Evolutionary conservation across 106 monocot species (phyloP).

Genomic region (Acorus gramineus): DNA sequence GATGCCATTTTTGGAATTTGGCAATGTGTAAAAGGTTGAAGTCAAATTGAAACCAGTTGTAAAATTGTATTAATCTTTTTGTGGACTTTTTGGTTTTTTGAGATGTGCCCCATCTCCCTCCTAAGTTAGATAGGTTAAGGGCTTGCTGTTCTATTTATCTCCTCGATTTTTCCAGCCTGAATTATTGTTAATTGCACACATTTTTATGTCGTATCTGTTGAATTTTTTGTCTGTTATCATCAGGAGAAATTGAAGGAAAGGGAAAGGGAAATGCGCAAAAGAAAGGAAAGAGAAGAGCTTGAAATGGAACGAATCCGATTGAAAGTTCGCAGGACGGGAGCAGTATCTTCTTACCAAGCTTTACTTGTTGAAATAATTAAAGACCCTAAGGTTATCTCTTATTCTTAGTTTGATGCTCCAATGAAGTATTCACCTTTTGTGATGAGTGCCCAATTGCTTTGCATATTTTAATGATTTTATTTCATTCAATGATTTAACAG

Average conservation of each 20-base stretch:
- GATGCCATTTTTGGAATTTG: too few species aligned
- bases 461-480: too few species aligned
- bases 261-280: conserved; percentile 81
- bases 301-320: conserved; percentile 87
- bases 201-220: background rate
- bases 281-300: conserved; percentile 96
- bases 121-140: too few species aligned
- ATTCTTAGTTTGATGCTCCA: background rate
- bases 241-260: conserved; percentile 93
- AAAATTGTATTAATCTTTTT: too few species aligned
- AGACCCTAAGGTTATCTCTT: conserved; percentile 59
- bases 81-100: too few species aligned
- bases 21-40: too few species aligned
- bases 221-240: background rate
- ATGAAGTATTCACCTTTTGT: background rate
- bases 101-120: too few species aligned
- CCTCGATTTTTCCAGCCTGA: too few species aligned
- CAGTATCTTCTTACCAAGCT: conserved; percentile 70
- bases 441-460: background rate
- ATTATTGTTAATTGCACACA: background rate
- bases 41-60: too few species aligned
- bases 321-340: conserved; percentile 84
- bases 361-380: conserved; percentile 91
- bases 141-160: too few species aligned
- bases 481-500: too few species aligned